phyloP scores from a whole-genome alignment of 2,329 filamentous ascomycete genomes.

The Chaetomium olivaceum region DNA sequence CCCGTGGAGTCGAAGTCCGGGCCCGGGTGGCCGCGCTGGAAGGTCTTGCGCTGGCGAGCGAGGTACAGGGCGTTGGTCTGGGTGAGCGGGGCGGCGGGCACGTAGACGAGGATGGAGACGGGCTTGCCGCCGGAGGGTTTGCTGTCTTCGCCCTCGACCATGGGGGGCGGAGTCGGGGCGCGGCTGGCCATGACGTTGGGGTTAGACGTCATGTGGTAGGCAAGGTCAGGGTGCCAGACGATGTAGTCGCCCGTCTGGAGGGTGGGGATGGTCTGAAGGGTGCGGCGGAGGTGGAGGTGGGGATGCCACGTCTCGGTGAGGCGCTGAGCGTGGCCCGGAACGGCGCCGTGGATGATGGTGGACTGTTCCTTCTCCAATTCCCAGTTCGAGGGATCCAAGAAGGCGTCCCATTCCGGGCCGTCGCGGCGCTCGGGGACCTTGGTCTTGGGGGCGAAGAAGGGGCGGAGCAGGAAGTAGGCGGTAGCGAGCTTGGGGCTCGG shows the following conservation, averaged over 20 bases:
- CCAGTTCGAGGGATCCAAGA: conserved; percentile 51
- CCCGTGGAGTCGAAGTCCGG: conserved; percentile 59
- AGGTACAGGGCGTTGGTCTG: conserved; percentile 60
- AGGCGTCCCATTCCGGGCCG: conserved; percentile 51
- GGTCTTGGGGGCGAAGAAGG: conserved; percentile 53
- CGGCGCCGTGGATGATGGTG: conserved; percentile 59
- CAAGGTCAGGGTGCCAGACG: conserved; percentile 59
- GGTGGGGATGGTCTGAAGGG: conserved; percentile 56
- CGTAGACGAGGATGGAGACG: conserved; percentile 55
- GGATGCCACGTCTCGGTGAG: conserved; percentile 61
- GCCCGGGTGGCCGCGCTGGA: conserved; percentile 49
- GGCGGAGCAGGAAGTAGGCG: conserved; percentile 51
- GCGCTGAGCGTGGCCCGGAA: conserved; percentile 59
- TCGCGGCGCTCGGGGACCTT: conserved; percentile 44
- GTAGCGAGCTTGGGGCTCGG: conserved; percentile 51
- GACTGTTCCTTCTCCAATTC: conserved; percentile 50
- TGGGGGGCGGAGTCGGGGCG: conserved; percentile 39
- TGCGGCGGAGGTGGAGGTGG: conserved; percentile 54
- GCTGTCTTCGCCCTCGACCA: conserved; percentile 16
- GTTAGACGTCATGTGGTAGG: conserved; percentile 55
- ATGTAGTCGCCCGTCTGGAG: conserved; percentile 59
- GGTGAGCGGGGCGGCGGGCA: conserved; percentile 56
- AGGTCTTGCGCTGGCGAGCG: conserved; percentile 58
- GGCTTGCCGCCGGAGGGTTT: conserved; percentile 26
- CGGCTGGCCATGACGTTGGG: conserved; percentile 42